Conservation (phyloP, 768 basidiomycete species). For the Mycena pura region DNA sequence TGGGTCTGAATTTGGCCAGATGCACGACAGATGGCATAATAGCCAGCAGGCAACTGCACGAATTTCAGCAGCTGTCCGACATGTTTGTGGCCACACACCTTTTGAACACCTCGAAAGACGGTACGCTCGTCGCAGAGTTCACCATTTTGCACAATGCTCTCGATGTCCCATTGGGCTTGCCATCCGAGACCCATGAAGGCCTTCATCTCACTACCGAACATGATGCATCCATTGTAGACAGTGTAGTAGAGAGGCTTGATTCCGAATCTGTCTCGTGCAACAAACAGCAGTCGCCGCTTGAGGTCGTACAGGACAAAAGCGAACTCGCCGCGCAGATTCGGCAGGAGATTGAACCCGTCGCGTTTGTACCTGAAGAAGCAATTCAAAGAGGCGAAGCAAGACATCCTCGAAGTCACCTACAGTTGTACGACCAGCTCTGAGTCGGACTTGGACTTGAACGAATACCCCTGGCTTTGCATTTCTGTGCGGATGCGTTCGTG, state of each 20-base stretch:
- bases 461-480: constrained; percentile 12
- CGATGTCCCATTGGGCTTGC: constrained; percentile 26
- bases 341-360: constrained; percentile 21
- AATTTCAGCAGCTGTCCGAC: background rate
- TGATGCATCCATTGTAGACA: constrained; percentile 14
- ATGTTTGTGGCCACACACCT: no score
- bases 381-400: background rate
- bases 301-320: constrained; percentile 29
- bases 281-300: constrained; percentile 16
- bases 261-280: constrained; percentile 28
- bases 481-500: constrained; percentile 24
- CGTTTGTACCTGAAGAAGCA: constrained; percentile 20
- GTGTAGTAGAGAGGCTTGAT: constrained; percentile 32
- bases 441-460: constrained; percentile 25
- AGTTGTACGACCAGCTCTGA: constrained; percentile 27
- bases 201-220: constrained; percentile 29
- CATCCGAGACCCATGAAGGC: constrained; percentile 26
- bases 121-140: constrained; percentile 21
- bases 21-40: background rate
- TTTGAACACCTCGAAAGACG: constrained; percentile 17
- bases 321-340: constrained; percentile 25
- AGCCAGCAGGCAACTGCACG: constrained; percentile 3
- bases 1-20: background rate
- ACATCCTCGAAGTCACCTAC: constrained; percentile 11
- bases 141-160: constrained; percentile 16